Percentiles rank a stretch among this genome's conserved stretches.
phyloP scores from a whole-genome alignment of 2,329 filamentous ascomycete species.

The Cladosporium colombiae region DNA sequence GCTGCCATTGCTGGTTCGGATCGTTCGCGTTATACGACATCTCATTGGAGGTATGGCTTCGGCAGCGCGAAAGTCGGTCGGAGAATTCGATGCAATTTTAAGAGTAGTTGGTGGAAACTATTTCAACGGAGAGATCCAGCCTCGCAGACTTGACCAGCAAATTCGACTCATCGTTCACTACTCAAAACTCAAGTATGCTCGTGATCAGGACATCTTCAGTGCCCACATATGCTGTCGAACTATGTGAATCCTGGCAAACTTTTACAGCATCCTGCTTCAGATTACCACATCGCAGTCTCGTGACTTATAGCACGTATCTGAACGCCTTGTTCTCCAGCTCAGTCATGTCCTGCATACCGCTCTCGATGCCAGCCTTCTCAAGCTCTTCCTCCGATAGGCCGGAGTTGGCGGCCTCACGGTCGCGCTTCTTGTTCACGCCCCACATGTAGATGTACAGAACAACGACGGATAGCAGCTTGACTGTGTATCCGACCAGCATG shows the following conservation, averaged over 20 bases:
- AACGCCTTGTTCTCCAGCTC: constrained; percentile 59
- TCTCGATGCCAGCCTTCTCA: constrained; percentile 55
- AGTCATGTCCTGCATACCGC: constrained; percentile 58
- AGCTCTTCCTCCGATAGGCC: constrained; percentile 42
- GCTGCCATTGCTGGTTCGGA: constrained; percentile 11
- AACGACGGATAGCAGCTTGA: constrained; percentile 54
- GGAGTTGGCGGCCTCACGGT: constrained; percentile 45
- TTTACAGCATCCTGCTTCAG: neutral
- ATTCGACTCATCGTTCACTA: neutral
- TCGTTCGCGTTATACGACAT: constrained; percentile 9
- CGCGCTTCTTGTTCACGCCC: constrained; percentile 55
- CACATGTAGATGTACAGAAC: constrained; percentile 59
- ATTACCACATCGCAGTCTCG: neutral
- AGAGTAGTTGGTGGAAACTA: too few relatives aligned
- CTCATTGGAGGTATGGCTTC: neutral
- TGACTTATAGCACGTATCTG: constrained; percentile 49
- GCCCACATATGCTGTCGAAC: constrained; percentile 13
- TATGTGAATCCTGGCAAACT: constrained; percentile 5
- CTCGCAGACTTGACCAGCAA: neutral
- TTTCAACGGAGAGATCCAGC: neutral
- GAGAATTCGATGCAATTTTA: neutral
- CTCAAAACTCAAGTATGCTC: neutral
- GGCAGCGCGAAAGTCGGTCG: neutral
- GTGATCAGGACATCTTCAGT: neutral
- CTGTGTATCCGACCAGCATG: constrained; percentile 58